Evolutionary conservation across 129 eudicot genomes (phyloP).

Genomic region (Centella asiatica): DNA sequence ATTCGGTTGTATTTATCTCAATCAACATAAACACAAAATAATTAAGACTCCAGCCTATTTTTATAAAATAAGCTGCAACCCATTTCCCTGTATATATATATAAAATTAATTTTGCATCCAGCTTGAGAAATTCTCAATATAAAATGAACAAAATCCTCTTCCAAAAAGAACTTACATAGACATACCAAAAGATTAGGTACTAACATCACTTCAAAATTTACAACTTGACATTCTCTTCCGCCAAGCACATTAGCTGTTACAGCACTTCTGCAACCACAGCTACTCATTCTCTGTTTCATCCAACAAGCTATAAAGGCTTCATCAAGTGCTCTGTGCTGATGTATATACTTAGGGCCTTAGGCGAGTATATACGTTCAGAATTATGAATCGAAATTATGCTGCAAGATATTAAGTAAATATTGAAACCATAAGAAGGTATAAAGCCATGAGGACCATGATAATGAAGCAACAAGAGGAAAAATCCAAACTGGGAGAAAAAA

Average conservation of each 20-base stretch:
- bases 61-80: no score
- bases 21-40: no score
- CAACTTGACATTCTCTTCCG: constrained; percentile 5
- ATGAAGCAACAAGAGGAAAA: no score
- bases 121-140: background rate
- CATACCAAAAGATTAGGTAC: background rate
- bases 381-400: no score
- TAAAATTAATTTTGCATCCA: background rate
- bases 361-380: background rate
- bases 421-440: no score
- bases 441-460: no score
- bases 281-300: background rate
- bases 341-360: background rate
- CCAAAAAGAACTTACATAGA: background rate
- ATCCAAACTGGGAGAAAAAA: no score
- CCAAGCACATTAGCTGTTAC: background rate
- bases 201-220: no score
- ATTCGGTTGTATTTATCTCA: no score
- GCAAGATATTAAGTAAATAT: no score
- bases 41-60: no score
- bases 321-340: background rate
- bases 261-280: background rate
- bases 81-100: background rate
- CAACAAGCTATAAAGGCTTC: background rate
- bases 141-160: background rate